Evolutionary conservation across 208 protist genomes (phyloP).

Genomic region (Leishmania major): DNA sequence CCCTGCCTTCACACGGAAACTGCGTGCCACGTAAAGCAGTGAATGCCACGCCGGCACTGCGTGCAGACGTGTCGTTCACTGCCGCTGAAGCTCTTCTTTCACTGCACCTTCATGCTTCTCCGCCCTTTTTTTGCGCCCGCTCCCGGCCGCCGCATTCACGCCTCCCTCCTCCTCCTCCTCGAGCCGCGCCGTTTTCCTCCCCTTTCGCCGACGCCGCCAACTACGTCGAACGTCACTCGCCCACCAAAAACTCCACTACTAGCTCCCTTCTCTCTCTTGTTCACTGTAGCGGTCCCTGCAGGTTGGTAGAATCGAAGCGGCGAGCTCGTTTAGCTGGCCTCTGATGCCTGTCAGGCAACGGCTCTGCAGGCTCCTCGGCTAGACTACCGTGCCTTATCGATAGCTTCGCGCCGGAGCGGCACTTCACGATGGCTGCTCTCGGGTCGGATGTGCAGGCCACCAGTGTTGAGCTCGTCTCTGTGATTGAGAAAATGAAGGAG

Average conservation of each 20-base stretch:
- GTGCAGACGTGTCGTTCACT: not conserved
- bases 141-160: not conserved
- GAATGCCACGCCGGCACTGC: not conserved
- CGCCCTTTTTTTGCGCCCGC: not conserved
- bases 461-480: slow-evolving; percentile 84
- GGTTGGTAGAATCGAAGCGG: not conserved
- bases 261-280: not conserved
- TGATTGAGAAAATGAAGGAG: slow-evolving; percentile 92
- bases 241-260: not conserved
- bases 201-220: not conserved
- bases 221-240: not conserved
- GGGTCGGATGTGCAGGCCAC: slow-evolving; percentile 84
- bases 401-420: not conserved
- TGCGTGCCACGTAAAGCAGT: not conserved
- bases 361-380: not conserved
- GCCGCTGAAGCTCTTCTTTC: not conserved
- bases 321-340: not conserved
- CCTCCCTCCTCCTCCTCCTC: not conserved
- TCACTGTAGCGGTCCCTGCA: not conserved
- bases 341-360: not conserved
- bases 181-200: not conserved
- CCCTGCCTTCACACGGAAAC: not conserved
- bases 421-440: slow-evolving; percentile 64
- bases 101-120: not conserved
- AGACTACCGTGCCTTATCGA: too few species aligned